A percentile compares a stretch with the other conserved stretches of the same genome.
phyloP scores from a whole-genome alignment of 768 basidiomycete genomes.

The Lentinula sp. region DNA sequence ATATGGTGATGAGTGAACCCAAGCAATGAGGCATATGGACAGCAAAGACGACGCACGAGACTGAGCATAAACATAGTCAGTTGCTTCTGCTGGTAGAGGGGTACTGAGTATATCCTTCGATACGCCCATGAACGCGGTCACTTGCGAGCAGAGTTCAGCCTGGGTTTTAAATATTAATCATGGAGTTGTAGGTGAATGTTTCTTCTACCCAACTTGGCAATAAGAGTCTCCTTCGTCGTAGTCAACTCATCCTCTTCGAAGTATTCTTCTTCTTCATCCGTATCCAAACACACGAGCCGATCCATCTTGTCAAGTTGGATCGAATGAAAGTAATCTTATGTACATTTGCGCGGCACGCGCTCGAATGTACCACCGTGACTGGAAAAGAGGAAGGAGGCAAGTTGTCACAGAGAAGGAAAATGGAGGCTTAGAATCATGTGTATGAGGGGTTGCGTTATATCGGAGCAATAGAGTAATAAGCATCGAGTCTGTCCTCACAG shows the following conservation, averaged over 20 bases:
- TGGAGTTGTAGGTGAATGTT: too few relatives aligned
- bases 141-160: conserved; percentile 28
- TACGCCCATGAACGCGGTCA: conserved; percentile 51
- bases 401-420: conserved; percentile 66
- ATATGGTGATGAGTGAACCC: background rate
- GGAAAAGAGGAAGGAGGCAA: too few relatives aligned
- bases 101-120: conserved; percentile 66
- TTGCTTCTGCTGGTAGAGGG: conserved; percentile 76
- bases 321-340: conserved; percentile 81
- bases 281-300: conserved; percentile 63
- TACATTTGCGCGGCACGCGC: conserved; percentile 76
- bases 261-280: conserved; percentile 23
- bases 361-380: conserved; percentile 91
- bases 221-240: conserved; percentile 13
- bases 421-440: conserved; percentile 44
- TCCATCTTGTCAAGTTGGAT: conserved; percentile 85
- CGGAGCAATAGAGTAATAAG: conserved; percentile 60
- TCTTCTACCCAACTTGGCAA: background rate
- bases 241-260: conserved; percentile 13
- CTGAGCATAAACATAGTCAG: conserved; percentile 79
- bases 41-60: conserved; percentile 45
- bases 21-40: too few relatives aligned
- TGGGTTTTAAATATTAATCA: conserved; percentile 3
- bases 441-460: conserved; percentile 85
- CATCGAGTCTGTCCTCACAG: conserved; percentile 45